phyloP scores from a whole-genome alignment of 2,329 filamentous ascomycete species.

The Tolypocladium cylindrosporum region DNA sequence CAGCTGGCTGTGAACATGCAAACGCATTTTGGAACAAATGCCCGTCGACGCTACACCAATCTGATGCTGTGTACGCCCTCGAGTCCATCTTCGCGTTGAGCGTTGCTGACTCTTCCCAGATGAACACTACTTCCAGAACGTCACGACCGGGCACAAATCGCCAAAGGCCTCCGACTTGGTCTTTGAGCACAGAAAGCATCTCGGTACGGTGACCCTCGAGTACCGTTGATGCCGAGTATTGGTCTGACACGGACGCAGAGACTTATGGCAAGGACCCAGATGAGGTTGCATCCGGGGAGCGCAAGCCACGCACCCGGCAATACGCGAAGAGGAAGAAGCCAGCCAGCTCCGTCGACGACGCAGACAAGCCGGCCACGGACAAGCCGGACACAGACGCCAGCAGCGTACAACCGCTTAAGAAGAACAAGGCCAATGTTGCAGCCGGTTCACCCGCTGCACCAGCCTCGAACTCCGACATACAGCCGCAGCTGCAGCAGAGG shows the following conservation, averaged over 20 bases:
- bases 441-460: background rate
- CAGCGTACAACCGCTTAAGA: background rate
- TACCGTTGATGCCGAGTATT: background rate
- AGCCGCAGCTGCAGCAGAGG: background rate
- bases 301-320: background rate
- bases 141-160: slow-evolving; percentile 24
- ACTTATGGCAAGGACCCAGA: background rate
- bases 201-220: slow-evolving; percentile 9
- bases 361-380: background rate
- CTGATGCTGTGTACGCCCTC: slow-evolving; percentile 28
- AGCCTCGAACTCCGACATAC: background rate
- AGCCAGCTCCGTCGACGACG: no score
- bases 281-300: background rate
- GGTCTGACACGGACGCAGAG: background rate
- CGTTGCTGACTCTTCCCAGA: slow-evolving; percentile 18
- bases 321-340: background rate
- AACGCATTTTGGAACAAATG: slow-evolving; percentile 18
- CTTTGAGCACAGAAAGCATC: slow-evolving; percentile 17
- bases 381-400: background rate
- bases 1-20: slow-evolving; percentile 29
- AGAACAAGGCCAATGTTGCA: no score
- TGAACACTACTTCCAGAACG: slow-evolving; percentile 35
- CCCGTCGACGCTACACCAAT: slow-evolving; percentile 28
- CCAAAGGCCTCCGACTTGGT: slow-evolving; percentile 25
- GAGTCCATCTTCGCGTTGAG: background rate